Conservation (phyloP, 148 eudicot species). For the Silene conica region DNA sequence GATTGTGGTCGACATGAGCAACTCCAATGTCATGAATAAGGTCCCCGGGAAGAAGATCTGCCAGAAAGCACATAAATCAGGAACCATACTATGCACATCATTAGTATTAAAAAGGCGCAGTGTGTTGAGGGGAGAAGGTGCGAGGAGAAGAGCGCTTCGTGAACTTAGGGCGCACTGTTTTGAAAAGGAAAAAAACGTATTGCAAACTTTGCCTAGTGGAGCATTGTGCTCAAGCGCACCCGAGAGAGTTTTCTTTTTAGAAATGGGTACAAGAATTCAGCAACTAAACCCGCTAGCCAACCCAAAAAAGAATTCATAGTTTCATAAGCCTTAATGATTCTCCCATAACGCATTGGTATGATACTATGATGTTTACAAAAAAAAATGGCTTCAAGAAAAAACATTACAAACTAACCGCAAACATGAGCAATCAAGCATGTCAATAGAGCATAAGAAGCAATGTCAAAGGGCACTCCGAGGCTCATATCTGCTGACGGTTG, state of each 20-base stretch:
- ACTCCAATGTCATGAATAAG: constrained; percentile 79
- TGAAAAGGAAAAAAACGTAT: too few species aligned
- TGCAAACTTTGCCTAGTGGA: not conserved
- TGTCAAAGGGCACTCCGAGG: constrained; percentile 87
- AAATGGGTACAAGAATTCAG: not conserved
- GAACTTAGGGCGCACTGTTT: too few species aligned
- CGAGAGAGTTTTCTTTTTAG: not conserved
- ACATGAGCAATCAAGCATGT: constrained; percentile 97
- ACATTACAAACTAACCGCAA: constrained; percentile 54
- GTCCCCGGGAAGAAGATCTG: constrained; percentile 87
- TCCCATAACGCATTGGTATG: not conserved
- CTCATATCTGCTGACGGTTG: constrained; percentile 98
- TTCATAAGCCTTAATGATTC: not conserved
- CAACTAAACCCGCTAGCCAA: constrained; percentile 6
- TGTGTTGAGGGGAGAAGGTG: too few species aligned
- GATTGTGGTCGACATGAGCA: constrained; percentile 76
- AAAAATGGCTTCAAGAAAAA: not conserved
- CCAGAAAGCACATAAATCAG: constrained; percentile 7
- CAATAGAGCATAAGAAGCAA: constrained; percentile 78
- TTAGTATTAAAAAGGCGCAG: not conserved
- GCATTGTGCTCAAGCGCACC: not conserved
- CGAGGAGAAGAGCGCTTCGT: too few species aligned
- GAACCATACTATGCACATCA: not conserved
- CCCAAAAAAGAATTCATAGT: not conserved
- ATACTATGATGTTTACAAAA: not conserved